phyloP scores from a whole-genome alignment of 2,329 filamentous ascomycete species.

The Scytalidium sp. region DNA sequence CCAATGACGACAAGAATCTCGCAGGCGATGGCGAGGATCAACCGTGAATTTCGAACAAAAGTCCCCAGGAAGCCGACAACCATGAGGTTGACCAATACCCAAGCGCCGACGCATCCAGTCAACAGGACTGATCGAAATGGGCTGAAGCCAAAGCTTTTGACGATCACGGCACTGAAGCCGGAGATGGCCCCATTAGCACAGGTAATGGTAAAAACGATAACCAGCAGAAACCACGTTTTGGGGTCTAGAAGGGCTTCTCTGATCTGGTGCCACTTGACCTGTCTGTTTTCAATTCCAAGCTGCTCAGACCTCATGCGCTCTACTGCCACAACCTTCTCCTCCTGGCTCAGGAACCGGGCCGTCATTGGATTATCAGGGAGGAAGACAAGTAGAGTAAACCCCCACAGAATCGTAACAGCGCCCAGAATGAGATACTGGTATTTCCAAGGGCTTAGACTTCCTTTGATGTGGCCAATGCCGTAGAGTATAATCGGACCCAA shows the following conservation, averaged over 20 bases:
- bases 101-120: too few species aligned
- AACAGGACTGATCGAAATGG: conserved; percentile 36
- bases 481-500: too few species aligned
- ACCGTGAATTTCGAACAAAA: too few species aligned
- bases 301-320: conserved; percentile 28
- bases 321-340: conserved; percentile 34
- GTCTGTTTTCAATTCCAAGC: conserved; percentile 38
- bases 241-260: conserved; percentile 37
- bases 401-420: conserved; percentile 41
- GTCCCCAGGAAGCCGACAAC: too few species aligned
- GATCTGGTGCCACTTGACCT: conserved; percentile 37
- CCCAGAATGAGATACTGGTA: conserved; percentile 52
- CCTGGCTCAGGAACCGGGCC: conserved; percentile 31
- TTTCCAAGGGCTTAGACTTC: conserved; percentile 24
- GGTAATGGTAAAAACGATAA: conserved; percentile 13
- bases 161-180: conserved; percentile 34
- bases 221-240: conserved; percentile 40
- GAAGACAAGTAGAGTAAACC: conserved; percentile 36
- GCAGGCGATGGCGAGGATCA: too few species aligned
- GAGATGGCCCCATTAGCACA: conserved; percentile 36
- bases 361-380: conserved; percentile 37
- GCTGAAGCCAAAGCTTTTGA: conserved; percentile 35
- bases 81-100: too few species aligned
- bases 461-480: conserved; percentile 52
- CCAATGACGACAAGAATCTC: too few species aligned